Base-by-base conservation (phyloP, 2,329 filamentous ascomycete species). In the Aspergillus pseudoglaucus region DNA sequence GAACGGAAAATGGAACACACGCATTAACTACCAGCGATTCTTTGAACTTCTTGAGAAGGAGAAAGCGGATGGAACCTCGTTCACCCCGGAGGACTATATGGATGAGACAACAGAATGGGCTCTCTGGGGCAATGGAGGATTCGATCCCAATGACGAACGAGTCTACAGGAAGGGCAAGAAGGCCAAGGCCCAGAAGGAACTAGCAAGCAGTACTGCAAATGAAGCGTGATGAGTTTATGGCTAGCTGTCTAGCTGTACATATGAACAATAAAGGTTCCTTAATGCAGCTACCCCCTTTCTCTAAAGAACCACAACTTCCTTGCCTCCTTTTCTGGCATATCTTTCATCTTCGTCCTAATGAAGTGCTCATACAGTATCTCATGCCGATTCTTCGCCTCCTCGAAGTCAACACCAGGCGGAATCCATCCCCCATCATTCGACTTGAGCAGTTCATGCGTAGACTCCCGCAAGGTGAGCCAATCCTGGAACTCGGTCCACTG, bases 61-160 rank as follows among this genome's bases (percentile, higher is more conserved):
- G 46, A 66, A 70, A 49, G 54, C 54, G 5, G 61, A 68, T 14
- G 80, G 87, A 30, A 80, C 79, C 15, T 79, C 87, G 10, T 96
- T 94, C 75, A 77, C 74, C 7, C 90, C 91, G 0, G 89, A 95
- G 70, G 90, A 97, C 63, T 97, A 97, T 70, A 87, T 95, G 75
- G 87, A 84, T 3, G 77, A 86, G 56, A 97, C 90, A 33, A 88
- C 90, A 1, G 89, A 95, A 64, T 97, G 91, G 93, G 91, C 91
- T 8, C 82, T 85, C 15, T 97, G 90, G 89, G 93, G 91, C 0
- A 88, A 90, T 55, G 91, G 91, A 2, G 93, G 91, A 0, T 97
- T 97, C 65, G 89, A 97, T 71, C 91, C 91, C 0, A 78, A 87
- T 43, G 93, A 97, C 69, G 81, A 87, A 66, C 79, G 91, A 53